phyloP scores from a whole-genome alignment of 805 yeast genomes.

The Kodamaea neixiangensis region DNA sequence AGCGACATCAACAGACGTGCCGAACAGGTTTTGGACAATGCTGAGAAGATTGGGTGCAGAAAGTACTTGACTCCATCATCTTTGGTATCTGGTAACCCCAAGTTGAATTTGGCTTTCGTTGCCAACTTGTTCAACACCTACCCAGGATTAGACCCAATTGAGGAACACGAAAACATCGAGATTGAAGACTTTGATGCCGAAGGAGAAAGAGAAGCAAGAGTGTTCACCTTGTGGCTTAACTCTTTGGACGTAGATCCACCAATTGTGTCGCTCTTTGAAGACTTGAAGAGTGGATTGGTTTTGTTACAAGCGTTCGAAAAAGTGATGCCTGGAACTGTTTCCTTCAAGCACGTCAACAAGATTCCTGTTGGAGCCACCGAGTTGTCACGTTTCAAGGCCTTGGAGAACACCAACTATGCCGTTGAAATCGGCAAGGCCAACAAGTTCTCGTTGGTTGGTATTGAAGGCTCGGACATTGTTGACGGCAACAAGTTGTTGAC shows the following conservation, averaged over 20 bases:
- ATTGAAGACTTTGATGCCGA: slow-evolving; percentile 98
- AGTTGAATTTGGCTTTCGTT: slow-evolving; percentile 93
- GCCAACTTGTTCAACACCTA: slow-evolving; percentile 95
- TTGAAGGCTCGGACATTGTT: slow-evolving; percentile 95
- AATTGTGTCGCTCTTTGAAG: slow-evolving; percentile 88
- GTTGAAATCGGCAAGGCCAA: slow-evolving; percentile 93
- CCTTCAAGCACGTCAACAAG: slow-evolving; percentile 77
- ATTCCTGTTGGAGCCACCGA: slow-evolving; percentile 76
- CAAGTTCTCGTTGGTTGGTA: slow-evolving; percentile 92
- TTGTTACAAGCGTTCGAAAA: slow-evolving; percentile 92
- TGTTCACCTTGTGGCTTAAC: slow-evolving; percentile 95
- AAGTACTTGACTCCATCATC: slow-evolving; percentile 94
- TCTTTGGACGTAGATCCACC: slow-evolving; percentile 96
- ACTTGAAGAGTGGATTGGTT: slow-evolving; percentile 88
- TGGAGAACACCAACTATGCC: slow-evolving; percentile 98
- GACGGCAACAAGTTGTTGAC: slow-evolving; percentile 91
- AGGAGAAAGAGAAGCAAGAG: slow-evolving; percentile 99
- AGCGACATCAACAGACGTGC: slow-evolving; percentile 77
- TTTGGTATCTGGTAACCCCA: slow-evolving; percentile 93
- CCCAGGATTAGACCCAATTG: slow-evolving; percentile 95
- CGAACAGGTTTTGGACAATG: slow-evolving; percentile 79
- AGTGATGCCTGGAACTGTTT: slow-evolving; percentile 91
- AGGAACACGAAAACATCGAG: slow-evolving; percentile 87
- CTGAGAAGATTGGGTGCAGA: slow-evolving; percentile 89
- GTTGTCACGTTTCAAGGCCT: slow-evolving; percentile 86